phyloP scores from a whole-genome alignment of 2,329 filamentous ascomycete genomes.

The Phialophora verrucosa region DNA sequence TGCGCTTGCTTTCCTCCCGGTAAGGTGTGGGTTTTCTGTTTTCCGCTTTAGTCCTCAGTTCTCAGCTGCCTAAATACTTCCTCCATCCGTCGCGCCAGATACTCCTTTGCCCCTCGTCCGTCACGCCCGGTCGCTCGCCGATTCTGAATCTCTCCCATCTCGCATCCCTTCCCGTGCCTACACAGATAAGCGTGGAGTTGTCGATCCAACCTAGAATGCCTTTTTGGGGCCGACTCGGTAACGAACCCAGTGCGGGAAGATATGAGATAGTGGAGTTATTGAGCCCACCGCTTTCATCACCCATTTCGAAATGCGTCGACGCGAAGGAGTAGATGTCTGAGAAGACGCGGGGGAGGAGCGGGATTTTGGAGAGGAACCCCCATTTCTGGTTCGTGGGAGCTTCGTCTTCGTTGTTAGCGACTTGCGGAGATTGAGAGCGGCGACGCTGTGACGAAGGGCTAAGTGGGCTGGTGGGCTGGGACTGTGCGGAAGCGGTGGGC shows the following conservation, averaged over 20 bases:
- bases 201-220: conserved; percentile 84
- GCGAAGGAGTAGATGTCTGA: conserved; percentile 88
- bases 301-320: conserved; percentile 79
- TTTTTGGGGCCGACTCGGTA: conserved; percentile 70
- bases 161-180: conserved; percentile 79
- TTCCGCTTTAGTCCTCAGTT: conserved; percentile 19
- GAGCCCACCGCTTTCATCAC: conserved; percentile 66
- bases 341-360: conserved; percentile 83
- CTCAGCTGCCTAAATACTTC: conserved; percentile 65
- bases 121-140: conserved; percentile 57
- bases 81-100: conserved; percentile 81
- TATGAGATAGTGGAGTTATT: conserved; percentile 45
- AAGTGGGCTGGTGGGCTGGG: conserved; percentile 44
- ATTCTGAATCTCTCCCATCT: conserved; percentile 88
- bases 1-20: not conserved
- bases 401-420: conserved; percentile 49
- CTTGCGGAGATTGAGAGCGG: conserved; percentile 37
- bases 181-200: conserved; percentile 72
- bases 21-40: not conserved
- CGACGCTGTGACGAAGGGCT: conserved; percentile 45
- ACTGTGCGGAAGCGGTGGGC: conserved; percentile 51
- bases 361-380: conserved; percentile 82
- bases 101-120: conserved; percentile 68
- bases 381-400: conserved; percentile 70
- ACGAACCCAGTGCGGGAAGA: conserved; percentile 58